A percentile compares a stretch with the other conserved stretches of the same genome.
These are phyloP conservation scores for Talaromyces rugulosus DNA, from an alignment of 2,329 filamentous ascomycete species.

Conservation along the genomic window DNA sequence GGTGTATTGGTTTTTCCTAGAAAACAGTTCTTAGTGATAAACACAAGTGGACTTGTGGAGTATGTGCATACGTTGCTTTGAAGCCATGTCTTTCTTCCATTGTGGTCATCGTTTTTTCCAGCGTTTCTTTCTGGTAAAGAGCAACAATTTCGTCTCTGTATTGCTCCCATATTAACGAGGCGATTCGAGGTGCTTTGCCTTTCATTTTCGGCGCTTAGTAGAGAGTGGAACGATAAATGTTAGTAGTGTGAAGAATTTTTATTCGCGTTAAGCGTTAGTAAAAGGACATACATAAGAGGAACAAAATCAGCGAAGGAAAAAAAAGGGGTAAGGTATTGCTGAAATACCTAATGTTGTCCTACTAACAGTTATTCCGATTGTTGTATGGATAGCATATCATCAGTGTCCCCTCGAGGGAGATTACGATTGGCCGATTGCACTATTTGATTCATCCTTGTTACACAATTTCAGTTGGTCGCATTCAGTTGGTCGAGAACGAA, in stretches of 20 bases:
- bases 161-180: neutral
- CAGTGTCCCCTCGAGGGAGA: neutral
- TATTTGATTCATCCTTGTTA: neutral
- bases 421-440: neutral
- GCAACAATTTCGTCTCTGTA: neutral
- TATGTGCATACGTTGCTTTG: neutral
- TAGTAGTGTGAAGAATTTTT: neutral
- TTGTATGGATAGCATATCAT: neutral
- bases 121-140: neutral
- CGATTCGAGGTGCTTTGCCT: neutral
- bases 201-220: neutral
- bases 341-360: neutral
- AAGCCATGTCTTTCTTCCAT: neutral
- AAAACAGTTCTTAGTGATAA: neutral
- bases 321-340: neutral
- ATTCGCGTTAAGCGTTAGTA: neutral
- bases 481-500: neutral
- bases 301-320: neutral
- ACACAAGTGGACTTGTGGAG: neutral
- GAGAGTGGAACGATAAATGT: neutral
- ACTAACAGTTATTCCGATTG: neutral
- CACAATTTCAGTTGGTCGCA: no score
- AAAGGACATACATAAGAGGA: neutral
- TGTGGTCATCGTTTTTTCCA: neutral
- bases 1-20: conserved; percentile 11